A percentile compares a stretch with the other conserved stretches of the same genome.
phyloP scores from a whole-genome alignment of 495 filamentous ascomycete species.

The Pyrenopolyporus hunteri region DNA sequence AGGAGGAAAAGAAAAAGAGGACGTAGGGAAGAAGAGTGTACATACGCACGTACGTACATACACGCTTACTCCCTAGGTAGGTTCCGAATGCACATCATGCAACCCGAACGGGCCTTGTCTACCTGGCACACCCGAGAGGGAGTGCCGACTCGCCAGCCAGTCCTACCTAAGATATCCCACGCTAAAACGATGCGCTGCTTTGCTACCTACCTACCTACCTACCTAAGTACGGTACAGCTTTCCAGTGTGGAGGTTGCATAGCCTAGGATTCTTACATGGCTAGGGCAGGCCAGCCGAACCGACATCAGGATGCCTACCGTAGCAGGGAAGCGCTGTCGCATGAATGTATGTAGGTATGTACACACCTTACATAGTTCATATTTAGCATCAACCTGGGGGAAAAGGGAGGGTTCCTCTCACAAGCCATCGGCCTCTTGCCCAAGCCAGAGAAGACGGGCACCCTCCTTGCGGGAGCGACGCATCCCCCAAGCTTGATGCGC shows the following conservation, averaged over 20 bases:
- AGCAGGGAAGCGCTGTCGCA: constrained; percentile 30
- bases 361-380: constrained; percentile 29
- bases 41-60: neutral
- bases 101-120: constrained; percentile 35
- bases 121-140: constrained; percentile 33
- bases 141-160: constrained; percentile 39
- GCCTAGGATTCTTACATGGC: constrained; percentile 34
- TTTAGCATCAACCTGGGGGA: constrained; percentile 33
- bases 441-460: constrained; percentile 7
- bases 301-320: constrained; percentile 25
- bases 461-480: constrained; percentile 13
- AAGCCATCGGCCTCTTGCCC: constrained; percentile 23
- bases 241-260: constrained; percentile 41
- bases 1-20: neutral
- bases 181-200: constrained; percentile 32
- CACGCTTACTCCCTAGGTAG: constrained; percentile 20
- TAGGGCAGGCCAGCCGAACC: constrained; percentile 29
- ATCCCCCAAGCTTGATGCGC: constrained; percentile 9
- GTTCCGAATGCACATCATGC: constrained; percentile 43
- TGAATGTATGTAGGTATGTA: constrained; percentile 26
- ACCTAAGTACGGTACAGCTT: constrained; percentile 29
- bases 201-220: too few relatives aligned
- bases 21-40: neutral
- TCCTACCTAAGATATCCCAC: constrained; percentile 34
- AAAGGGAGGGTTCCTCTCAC: constrained; percentile 7